Conservation (phyloP, 352 stramenopile species). For the Pythium diclinum region DNA sequence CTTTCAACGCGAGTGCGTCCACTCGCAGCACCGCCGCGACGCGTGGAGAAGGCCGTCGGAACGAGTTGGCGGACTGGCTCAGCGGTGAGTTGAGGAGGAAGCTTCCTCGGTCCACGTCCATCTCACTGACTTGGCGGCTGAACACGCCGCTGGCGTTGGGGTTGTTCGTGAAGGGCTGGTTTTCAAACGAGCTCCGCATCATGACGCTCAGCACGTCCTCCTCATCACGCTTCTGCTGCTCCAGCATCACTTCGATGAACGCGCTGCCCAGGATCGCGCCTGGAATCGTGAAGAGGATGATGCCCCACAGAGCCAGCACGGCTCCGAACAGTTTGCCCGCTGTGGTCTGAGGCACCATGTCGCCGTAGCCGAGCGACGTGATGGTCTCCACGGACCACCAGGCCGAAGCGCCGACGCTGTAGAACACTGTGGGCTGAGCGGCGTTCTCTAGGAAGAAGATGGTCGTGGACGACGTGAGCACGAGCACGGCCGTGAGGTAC, state of each 20-base stretch:
- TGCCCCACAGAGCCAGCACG: constrained; percentile 75
- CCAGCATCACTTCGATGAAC: constrained; percentile 82
- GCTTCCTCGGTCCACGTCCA: neutral
- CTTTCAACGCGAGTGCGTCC: constrained; percentile 3
- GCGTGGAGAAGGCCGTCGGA: constrained; percentile 10
- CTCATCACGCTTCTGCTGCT: constrained; percentile 23
- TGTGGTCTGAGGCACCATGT: constrained; percentile 74
- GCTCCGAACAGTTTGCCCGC: constrained; percentile 64
- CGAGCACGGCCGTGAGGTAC: constrained; percentile 75
- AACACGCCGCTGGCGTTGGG: constrained; percentile 1
- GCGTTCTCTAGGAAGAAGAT: constrained; percentile 85
- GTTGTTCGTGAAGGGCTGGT: neutral
- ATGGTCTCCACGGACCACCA: constrained; percentile 85
- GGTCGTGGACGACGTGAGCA: constrained; percentile 75
- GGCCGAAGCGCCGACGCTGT: constrained; percentile 64
- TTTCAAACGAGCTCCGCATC: constrained; percentile 4
- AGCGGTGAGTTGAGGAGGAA: neutral
- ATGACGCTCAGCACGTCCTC: constrained; percentile 12
- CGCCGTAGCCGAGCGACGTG: constrained; percentile 82
- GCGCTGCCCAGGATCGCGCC: constrained; percentile 72
- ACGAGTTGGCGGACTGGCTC: constrained; percentile 9
- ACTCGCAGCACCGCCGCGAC: constrained; percentile 8
- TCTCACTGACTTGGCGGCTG: constrained; percentile 7
- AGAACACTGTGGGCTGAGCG: constrained; percentile 72
- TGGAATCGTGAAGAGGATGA: constrained; percentile 84